Conservation (phyloP, 2,329 filamentous ascomycete genomes). For the Aaosphaeria pasadenensis region DNA sequence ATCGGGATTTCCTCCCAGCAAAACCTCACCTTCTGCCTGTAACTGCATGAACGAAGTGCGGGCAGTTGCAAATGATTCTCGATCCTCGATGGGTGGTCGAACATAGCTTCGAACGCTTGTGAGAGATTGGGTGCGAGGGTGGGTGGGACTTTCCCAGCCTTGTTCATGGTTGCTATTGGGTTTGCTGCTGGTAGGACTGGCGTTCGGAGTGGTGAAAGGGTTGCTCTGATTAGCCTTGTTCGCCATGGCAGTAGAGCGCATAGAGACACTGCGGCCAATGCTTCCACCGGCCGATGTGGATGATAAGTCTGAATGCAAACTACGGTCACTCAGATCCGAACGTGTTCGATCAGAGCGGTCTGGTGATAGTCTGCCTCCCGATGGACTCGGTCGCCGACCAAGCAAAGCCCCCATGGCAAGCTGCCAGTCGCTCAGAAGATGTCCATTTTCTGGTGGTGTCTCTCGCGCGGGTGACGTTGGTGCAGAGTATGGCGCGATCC, state of each 20-base stretch:
- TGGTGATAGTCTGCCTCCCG: conserved; percentile 42
- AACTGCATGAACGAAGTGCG: conserved; percentile 48
- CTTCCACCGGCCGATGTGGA: conserved; percentile 40
- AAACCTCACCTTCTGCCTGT: conserved; percentile 51
- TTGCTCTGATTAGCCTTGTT: conserved; percentile 22
- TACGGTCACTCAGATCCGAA: conserved; percentile 55
- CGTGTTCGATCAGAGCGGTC: conserved; percentile 55
- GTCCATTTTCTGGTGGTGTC: conserved; percentile 1
- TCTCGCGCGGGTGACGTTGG: conserved; percentile 20
- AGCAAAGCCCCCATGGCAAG: conserved; percentile 7
- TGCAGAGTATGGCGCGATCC: conserved; percentile 19
- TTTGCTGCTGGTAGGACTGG: conserved; percentile 26
- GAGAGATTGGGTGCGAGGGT: conserved; percentile 24
- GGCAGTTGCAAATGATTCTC: conserved; percentile 52
- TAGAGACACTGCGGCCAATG: conserved; percentile 44
- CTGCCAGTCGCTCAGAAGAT: conserved; percentile 12
- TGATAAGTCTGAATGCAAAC: conserved; percentile 43
- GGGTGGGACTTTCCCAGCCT: conserved; percentile 16
- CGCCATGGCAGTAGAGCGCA: conserved; percentile 42
- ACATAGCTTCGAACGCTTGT: conserved; percentile 37
- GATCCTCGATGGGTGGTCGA: conserved; percentile 23
- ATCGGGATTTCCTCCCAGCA: conserved; percentile 46
- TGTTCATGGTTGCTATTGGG: conserved; percentile 11
- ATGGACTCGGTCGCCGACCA: conserved; percentile 13
- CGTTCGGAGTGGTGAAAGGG: conserved; percentile 31